These are phyloP conservation scores for Tetrahymena borealis DNA, from an alignment of 73 alveolate species.

Conservation along the genomic window DNA sequence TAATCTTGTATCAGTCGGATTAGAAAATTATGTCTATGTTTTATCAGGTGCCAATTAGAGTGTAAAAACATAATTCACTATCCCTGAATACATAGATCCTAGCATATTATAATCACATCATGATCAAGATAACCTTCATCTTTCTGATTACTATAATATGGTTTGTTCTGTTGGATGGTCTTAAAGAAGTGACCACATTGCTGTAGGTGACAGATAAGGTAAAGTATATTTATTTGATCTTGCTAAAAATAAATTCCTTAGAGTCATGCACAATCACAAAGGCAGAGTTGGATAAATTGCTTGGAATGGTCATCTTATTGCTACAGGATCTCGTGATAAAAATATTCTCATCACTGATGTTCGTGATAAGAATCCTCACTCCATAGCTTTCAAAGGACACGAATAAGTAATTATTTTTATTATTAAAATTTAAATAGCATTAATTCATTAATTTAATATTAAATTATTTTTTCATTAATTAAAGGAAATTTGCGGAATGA, in stretches of 20 bases:
- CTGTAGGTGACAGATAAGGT: constrained; percentile 73
- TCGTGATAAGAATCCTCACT: constrained; percentile 54
- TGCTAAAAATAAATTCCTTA: constrained; percentile 43
- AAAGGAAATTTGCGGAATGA: constrained; percentile 38
- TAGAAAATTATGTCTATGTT: constrained; percentile 66
- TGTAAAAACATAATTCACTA: constrained; percentile 19
- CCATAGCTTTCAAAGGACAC: constrained; percentile 60
- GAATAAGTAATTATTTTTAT: constrained; percentile 58
- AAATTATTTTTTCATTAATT: not conserved
- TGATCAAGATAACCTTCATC: not conserved
- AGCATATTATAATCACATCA: not conserved
- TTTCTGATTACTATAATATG: constrained; percentile 39
- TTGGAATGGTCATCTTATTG: constrained; percentile 74
- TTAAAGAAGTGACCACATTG: constrained; percentile 41
- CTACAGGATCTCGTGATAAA: constrained; percentile 90
- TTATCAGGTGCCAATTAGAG: constrained; percentile 51
- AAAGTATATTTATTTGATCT: constrained; percentile 62
- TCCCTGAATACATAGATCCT: not conserved
- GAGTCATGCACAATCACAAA: constrained; percentile 69
- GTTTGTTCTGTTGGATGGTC: constrained; percentile 80
- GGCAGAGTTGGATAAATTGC: constrained; percentile 90
- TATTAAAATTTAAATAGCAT: not conserved
- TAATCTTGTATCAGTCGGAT: constrained; percentile 77
- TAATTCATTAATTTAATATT: not conserved
- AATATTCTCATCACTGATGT: constrained; percentile 85